Conservation (phyloP, 2,329 filamentous ascomycete genomes). For the Aspergillus tamarii region DNA sequence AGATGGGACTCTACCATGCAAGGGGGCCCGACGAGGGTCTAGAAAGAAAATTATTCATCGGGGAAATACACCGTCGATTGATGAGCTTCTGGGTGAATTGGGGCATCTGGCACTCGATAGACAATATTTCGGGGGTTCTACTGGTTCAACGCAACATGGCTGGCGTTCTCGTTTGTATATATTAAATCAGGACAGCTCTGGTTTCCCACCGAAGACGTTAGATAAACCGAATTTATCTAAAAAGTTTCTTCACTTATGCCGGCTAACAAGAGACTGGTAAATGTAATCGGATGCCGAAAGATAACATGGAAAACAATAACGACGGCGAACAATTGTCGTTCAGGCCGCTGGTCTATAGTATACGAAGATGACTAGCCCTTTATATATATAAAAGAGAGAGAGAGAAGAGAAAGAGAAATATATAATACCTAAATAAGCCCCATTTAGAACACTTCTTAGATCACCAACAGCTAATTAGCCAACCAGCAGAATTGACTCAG, state of each 20-base stretch:
- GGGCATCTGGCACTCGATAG: background rate
- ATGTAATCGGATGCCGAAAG: background rate
- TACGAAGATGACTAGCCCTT: background rate
- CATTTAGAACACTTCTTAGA: no score
- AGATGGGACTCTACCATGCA: background rate
- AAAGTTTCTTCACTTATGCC: background rate
- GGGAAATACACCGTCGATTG: background rate
- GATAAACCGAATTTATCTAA: slow-evolving; percentile 4
- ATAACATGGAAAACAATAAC: background rate
- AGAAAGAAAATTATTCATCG: background rate
- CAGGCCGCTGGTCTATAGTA: background rate
- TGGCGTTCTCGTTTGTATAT: slow-evolving; percentile 1
- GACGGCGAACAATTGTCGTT: no score
- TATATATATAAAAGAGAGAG: background rate
- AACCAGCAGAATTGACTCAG: no score
- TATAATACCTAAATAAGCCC: no score
- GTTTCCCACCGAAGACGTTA: background rate
- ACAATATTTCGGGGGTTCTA: background rate
- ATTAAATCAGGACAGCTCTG: background rate
- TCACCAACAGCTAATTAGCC: no score
- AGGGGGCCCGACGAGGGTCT: background rate
- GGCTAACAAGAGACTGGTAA: background rate
- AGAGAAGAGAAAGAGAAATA: no score
- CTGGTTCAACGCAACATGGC: background rate
- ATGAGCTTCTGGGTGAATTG: background rate